phyloP scores from a whole-genome alignment of 768 basidiomycete genomes.

The Tylopilus plumbeoviolaceoides region DNA sequence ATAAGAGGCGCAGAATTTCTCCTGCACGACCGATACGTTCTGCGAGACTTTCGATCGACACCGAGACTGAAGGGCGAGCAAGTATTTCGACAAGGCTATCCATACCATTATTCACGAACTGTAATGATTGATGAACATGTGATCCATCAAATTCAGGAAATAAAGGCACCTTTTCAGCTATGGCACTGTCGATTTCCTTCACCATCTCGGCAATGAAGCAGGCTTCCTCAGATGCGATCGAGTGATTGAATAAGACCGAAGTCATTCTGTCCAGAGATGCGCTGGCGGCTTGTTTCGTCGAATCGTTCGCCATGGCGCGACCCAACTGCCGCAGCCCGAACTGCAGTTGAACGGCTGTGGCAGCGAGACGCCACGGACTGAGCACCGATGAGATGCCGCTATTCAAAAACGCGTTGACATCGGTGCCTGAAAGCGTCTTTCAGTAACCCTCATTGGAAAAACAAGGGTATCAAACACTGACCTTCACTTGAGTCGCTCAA shows the following conservation, averaged over 20 bases:
- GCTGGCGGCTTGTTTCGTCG: constrained; percentile 48
- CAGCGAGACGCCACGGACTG: constrained; percentile 81
- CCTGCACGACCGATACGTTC: constrained; percentile 52
- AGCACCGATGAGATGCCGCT: constrained; percentile 64
- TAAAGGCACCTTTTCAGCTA: constrained; percentile 59
- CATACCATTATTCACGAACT: constrained; percentile 78
- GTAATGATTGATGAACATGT: background rate
- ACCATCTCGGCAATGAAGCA: constrained; percentile 83
- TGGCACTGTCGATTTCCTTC: constrained; percentile 57
- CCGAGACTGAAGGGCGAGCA: constrained; percentile 26
- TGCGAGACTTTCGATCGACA: constrained; percentile 28
- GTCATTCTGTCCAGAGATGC: constrained; percentile 64
- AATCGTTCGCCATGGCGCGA: constrained; percentile 57
- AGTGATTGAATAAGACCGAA: constrained; percentile 63
- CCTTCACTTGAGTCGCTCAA: constrained; percentile 61
- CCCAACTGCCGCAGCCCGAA: constrained; percentile 72
- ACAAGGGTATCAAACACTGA: constrained; percentile 26
- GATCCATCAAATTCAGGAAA: background rate
- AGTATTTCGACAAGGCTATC: constrained; percentile 59
- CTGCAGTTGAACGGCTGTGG: constrained; percentile 76
- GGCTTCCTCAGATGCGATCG: constrained; percentile 74
- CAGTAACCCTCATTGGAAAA: background rate
- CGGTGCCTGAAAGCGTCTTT: constrained; percentile 26
- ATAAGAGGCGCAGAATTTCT: constrained; percentile 66
- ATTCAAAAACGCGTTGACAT: constrained; percentile 47